A percentile compares a stretch with the other conserved stretches of the same genome.
These are phyloP conservation scores for Rhipidocladum racemiflorum DNA, from an alignment of 176 grass and related monocot genomes.

Conservation along the genomic window DNA sequence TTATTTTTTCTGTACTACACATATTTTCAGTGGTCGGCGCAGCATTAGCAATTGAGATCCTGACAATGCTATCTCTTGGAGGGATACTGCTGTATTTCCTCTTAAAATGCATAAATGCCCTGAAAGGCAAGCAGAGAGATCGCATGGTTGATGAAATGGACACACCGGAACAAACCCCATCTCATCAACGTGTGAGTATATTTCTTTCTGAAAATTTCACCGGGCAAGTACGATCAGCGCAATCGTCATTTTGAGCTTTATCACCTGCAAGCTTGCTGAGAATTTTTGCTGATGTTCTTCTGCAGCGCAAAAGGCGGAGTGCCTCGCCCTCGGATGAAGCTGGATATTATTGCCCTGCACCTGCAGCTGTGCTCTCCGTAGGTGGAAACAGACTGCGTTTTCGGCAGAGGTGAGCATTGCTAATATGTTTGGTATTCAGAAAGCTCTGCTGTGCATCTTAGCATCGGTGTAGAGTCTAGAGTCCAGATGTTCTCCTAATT, in stretches of 20 bases:
- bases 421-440: neutral
- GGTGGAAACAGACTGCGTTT: neutral
- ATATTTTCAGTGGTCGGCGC: slow-evolving; percentile 47
- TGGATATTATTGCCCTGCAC: neutral
- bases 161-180: neutral
- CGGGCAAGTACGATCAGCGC: neutral
- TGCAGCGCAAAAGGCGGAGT: slow-evolving; percentile 3
- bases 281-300: neutral
- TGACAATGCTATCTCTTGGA: slow-evolving; percentile 46
- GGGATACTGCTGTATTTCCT: slow-evolving; percentile 53
- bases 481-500: neutral
- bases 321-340: neutral
- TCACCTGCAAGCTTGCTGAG: neutral
- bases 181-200: slow-evolving; percentile 9
- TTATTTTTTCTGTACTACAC: no score
- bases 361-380: neutral
- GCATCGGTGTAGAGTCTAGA: no score
- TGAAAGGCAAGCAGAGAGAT: slow-evolving; percentile 31
- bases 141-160: neutral
- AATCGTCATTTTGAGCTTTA: neutral
- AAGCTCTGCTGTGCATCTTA: no score
- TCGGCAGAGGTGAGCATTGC: slow-evolving; percentile 30
- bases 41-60: slow-evolving; percentile 35
- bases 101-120: slow-evolving; percentile 52
- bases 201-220: neutral